Base-by-base conservation (phyloP, 495 filamentous ascomycete genomes). In the Penicillium samsonianum region DNA sequence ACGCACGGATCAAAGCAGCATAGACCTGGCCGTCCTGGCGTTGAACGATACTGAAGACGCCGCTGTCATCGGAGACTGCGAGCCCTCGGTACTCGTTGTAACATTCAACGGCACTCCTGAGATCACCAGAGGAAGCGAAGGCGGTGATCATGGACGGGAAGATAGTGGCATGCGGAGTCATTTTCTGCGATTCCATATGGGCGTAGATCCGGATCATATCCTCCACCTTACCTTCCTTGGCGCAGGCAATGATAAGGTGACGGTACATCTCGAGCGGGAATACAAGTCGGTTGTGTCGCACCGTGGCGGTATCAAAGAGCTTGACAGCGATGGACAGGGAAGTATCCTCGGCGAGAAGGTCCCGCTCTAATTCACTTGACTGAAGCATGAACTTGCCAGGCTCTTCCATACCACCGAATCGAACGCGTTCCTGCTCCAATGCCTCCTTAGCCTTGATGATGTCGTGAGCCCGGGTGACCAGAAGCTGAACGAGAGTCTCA, bases 131-230 rank as follows among this genome's bases (percentile, higher is more conserved):
- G 28, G 81, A 81, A 43, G 89, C 91, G 66, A 96, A 98, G 0
- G 91, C 91, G 38, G 89, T 84, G 65, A 98, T 98, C 90, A 98
- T 96, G 14, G 85, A 81, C 2, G 90, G 85, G 73, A 96, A 96
- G 33, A 92, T 91, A 40, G 87, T 84, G 19, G 90, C 86, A 58
- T 84, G 84, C 0, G 93, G 89, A 14, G 80, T 80, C 22, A 91
- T 81, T 52, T 84, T 85, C 52, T 82, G 83, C 42, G 78, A 71
- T 69, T 96, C 92, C 90, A 97, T 92, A 68, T 98, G 91, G 51
- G 85, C 84, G 69, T 92, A 96, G 16, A 96, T 75, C 31, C 85
- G 84, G 49, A 94, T 82, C 94, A 98, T 97, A 57, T 94, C 90
- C 23, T 88, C 84, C 3, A 95, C 80, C 30, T 83, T 84, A 16